Evolutionary conservation across 345 rosid species (phyloP), one percentile per base, ranked within the genome.

Genomic region (Eucalyptus camaldulensis): DNA sequence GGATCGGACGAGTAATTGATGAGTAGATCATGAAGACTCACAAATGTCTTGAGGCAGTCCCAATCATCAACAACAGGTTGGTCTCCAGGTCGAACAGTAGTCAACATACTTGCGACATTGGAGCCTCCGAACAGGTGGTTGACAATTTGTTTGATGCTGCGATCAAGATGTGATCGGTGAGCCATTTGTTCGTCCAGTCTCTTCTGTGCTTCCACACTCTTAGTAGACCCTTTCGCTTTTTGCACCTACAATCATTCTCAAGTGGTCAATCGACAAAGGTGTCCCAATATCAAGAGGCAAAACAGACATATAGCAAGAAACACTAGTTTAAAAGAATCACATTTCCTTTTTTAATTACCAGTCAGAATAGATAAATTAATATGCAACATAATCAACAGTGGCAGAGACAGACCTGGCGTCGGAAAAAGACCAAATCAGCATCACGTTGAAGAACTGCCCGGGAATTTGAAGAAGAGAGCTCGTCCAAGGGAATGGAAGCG

Each of bases 1-100:
- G 14, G 62, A 3, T n/a, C 10, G 49, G 45, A 45, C 9, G 19
- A 49, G 43, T 40, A 47, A 37, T 13, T 86, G 51, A 33, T 29
- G 31, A 25, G 45, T 43, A 56, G 53, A 49, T 76, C 33, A 49
- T 11, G 40, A 37, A 50, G 43, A 89, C 87, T 88, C 86, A 91
- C 95, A 51, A 92, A 87, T 51, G 62, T 49, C 86, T 93, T 94
- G 40, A 93, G 89, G 92, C 95, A 92, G 88, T 92, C 90, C 95
- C 95, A 93, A 29, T 94, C 93, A 45, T 93, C 93, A 3, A 92
- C 95, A 47, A 94, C 90, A 51, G 93, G 93, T 14, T 89, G 89
- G 5, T 91, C 91, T 6, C 88, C 85, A 4, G 92, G 89, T 85
- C 92, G 88, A 37, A 90, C 88, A 10, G 13, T 56, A 16, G 87